Percentiles rank a stretch among this genome's conserved stretches.
Evolutionary conservation across 2,329 filamentous ascomycete species (phyloP).

Genomic region (Colletotrichum liaoningense): DNA sequence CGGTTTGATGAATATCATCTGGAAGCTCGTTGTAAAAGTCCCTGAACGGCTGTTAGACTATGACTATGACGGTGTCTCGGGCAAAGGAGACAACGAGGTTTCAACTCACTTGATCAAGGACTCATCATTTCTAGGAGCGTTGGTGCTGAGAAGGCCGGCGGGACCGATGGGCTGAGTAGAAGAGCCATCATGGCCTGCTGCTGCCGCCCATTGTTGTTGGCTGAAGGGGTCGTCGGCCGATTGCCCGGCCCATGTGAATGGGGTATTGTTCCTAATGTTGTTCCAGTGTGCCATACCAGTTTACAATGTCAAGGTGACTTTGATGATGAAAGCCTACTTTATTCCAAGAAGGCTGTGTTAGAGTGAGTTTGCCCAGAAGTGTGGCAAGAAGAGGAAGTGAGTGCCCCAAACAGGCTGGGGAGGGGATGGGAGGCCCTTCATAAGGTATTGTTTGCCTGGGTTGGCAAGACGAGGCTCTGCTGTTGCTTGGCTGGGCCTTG

Average conservation of each 20-base stretch:
- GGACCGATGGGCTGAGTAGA: neutral
- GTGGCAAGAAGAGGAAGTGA: neutral
- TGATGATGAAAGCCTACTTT: neutral
- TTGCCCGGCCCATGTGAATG: slow-evolving; percentile 19
- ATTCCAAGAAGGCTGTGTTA: slow-evolving; percentile 18
- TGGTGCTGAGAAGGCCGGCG: slow-evolving; percentile 1
- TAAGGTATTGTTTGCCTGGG: slow-evolving; percentile 2
- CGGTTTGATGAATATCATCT: neutral
- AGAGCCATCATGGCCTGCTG: neutral
- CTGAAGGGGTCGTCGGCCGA: neutral
- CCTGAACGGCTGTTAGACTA: slow-evolving; percentile 1
- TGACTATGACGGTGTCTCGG: too few species aligned
- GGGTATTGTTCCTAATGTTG: neutral
- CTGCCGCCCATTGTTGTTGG: neutral
- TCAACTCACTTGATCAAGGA: slow-evolving; percentile 15
- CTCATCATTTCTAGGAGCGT: neutral
- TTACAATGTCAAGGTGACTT: neutral
- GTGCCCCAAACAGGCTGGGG: neutral
- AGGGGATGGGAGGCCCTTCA: neutral
- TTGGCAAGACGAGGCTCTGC: neutral
- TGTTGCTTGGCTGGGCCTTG: too few species aligned
- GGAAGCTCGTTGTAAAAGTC: slow-evolving; percentile 17
- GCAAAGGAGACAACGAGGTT: neutral
- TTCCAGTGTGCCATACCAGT: slow-evolving; percentile 19
- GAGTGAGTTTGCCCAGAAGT: neutral